Evolutionary conservation across 371 early-diverging fungal genomes (phyloP), one percentile per base, ranked within the genome.

Genomic region (Actinomortierella wolfii): DNA sequence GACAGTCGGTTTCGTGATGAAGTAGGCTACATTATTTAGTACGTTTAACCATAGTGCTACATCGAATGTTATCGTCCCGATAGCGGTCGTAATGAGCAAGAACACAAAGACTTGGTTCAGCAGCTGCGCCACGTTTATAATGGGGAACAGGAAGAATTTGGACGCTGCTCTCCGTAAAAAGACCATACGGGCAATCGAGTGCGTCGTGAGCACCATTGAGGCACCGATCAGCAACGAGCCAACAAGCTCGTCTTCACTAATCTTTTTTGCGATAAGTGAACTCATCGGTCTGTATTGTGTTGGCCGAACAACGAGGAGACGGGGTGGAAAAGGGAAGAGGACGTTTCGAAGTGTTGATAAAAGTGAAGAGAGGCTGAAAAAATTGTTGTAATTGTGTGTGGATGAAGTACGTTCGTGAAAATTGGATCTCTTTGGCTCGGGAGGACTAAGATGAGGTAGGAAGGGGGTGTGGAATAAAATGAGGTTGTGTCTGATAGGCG

Each of bases 1-100:
- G 41, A 68, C 64, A 15, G n/a, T 54, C 6, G 76, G 76, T 23
- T 75, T 75, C 20, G 69, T 65, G 52, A 75, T 56, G 23, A 75
- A 64, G 56, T 68, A 75, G 23, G 65, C 60, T 26, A 64, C 8
- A n/a, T 75, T 68, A 56, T 60, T 75, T 43, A 64, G 43, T 47
- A 65, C 64, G 44, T 75, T 75, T 26, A 64, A 57, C 76, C 76
- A 75, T 1, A 75, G 57, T 13, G 76, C 76, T 0, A 69, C 55
- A 2, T 45, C 25, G 50, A 59, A 56, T 13, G 67, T 59, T 39
- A 73, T 57, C 4, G 57, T 54, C 3, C 61, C 50, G 43, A 73
- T 66, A 18, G 60, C 63, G 3, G 64, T 51, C 39, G 65, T 62
- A 26, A 75, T 65, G 23, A 75, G 64, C 23, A 68, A 53, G 51